These are phyloP conservation scores for Aspergillus fischeri DNA, from an alignment of 2,329 filamentous ascomycete species.

Conservation along the genomic window DNA sequence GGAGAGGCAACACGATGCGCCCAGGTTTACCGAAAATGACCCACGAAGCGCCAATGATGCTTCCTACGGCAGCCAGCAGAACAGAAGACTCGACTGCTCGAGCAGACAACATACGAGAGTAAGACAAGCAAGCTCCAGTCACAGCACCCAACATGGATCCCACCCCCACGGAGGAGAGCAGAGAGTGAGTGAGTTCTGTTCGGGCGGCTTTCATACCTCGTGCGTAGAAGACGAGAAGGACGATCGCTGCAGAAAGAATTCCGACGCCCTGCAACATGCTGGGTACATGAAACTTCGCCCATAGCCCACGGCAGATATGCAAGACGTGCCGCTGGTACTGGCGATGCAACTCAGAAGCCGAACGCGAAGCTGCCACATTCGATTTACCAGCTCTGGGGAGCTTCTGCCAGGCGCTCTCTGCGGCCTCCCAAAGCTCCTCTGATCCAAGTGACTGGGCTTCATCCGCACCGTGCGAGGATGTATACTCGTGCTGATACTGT, in stretches of 20 bases:
- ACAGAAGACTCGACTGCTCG: conserved; percentile 30
- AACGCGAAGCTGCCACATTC: conserved; percentile 35
- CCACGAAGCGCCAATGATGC: conserved; percentile 41
- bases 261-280: conserved; percentile 78
- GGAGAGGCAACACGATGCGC: conserved; percentile 53
- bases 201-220: conserved; percentile 52
- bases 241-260: conserved; percentile 65
- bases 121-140: conserved; percentile 21
- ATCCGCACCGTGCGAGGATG: conserved; percentile 64
- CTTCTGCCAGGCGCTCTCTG: conserved; percentile 52
- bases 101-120: conserved; percentile 25
- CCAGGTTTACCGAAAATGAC: conserved; percentile 37
- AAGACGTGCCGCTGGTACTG: conserved; percentile 77
- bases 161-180: conserved; percentile 49
- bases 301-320: conserved; percentile 73
- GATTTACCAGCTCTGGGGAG: conserved; percentile 39
- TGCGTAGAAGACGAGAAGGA: conserved; percentile 70
- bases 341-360: conserved; percentile 56
- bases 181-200: conserved; percentile 49
- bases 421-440: conserved; percentile 56
- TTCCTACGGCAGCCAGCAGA: conserved; percentile 42
- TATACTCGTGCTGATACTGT: conserved; percentile 83
- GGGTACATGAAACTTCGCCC: conserved; percentile 85
- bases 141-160: conserved; percentile 45
- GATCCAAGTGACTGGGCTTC: conserved; percentile 56